Evolutionary conservation across 2,329 filamentous ascomycete genomes (phyloP).

Genomic region (Talaromyces amestolkiae): DNA sequence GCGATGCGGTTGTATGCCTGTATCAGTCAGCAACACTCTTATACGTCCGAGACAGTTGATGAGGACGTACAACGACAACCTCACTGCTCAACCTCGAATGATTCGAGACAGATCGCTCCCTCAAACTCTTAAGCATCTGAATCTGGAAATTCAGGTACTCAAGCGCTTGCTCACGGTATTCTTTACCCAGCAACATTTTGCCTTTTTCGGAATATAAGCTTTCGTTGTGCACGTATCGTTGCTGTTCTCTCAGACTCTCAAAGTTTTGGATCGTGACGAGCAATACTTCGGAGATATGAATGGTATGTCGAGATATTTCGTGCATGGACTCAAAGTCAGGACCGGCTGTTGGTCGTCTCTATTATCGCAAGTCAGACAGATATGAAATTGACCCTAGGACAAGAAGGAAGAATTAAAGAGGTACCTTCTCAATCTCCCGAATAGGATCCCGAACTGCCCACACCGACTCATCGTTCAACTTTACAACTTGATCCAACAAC

Average conservation of each 20-base stretch:
- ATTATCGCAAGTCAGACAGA: not conserved
- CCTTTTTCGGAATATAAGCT: not conserved
- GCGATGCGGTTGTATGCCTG: constrained; percentile 19
- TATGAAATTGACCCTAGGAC: not conserved
- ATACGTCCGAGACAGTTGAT: not conserved
- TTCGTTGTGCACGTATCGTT: constrained; percentile 5
- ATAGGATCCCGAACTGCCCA: constrained; percentile 18
- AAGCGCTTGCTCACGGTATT: constrained; percentile 12
- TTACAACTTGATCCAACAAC: constrained; percentile 16
- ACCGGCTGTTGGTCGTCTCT: constrained; percentile 12
- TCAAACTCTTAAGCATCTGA: constrained; percentile 19
- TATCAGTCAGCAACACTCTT: not conserved
- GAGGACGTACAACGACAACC: constrained; percentile 13
- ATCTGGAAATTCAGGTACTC: constrained; percentile 19
- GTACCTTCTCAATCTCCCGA: constrained; percentile 15
- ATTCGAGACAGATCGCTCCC: constrained; percentile 18
- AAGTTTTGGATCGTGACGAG: constrained; percentile 17
- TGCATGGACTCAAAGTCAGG: constrained; percentile 18
- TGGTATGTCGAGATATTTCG: constrained; percentile 18
- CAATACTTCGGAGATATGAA: constrained; percentile 18
- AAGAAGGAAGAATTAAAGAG: not conserved
- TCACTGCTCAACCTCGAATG: constrained; percentile 16
- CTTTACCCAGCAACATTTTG: not conserved
- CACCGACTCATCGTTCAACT: constrained; percentile 15
- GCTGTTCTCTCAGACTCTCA: constrained; percentile 16